Base-by-base conservation (phyloP, 192 early-diverging fungal genomes). In the Mortierella alpina region DNA sequence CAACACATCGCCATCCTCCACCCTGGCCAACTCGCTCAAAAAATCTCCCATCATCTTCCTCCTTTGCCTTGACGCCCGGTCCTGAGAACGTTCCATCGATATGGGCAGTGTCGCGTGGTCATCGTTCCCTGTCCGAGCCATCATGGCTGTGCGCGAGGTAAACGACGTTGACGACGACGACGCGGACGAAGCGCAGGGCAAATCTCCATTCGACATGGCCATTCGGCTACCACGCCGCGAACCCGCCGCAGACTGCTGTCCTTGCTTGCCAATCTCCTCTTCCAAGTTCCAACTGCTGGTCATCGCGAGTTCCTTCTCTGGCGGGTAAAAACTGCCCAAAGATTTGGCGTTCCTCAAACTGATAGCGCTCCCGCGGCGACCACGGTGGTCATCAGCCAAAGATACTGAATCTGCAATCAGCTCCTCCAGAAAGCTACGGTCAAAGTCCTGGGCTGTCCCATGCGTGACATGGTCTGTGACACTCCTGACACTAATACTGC, bases 1-100 rank as follows among this genome's bases (percentile, higher is more conserved):
- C 17, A 78, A 49, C 20, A 78, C 68, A 54, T 70, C 75, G 11
- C 75, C 75, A 13, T 70, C 75, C 47, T 78, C 75, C 20, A 78
- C 68, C 51, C 70, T 78, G 8, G 75, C 63, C 48, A 78, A 11
- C 51, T 60, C 68, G 39, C 67, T 78, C 68, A 78, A 55, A 48
- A 78, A 78, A 6, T 70, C 75, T 14, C 75, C 75, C 75, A 78
- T 66, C 75, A 75, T 46, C 59, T 42, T 57, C 51, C 54, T 8
- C 47, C 40, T 64, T 41, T 18, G 41, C 60, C 63, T 31, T 1
- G 31, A 31, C 31, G 31, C 31, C 31, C 31, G 31, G 31, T 31
- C 31, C 31, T 31, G 31, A 31, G 31, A 31, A 31, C 31, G 1
- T 31, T 31, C 31, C 31, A 31, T 31, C 31, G 31, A 31, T 31